Evolutionary conservation across 2,329 filamentous ascomycete genomes (phyloP).

Genomic region (Colletotrichum tofieldiae): DNA sequence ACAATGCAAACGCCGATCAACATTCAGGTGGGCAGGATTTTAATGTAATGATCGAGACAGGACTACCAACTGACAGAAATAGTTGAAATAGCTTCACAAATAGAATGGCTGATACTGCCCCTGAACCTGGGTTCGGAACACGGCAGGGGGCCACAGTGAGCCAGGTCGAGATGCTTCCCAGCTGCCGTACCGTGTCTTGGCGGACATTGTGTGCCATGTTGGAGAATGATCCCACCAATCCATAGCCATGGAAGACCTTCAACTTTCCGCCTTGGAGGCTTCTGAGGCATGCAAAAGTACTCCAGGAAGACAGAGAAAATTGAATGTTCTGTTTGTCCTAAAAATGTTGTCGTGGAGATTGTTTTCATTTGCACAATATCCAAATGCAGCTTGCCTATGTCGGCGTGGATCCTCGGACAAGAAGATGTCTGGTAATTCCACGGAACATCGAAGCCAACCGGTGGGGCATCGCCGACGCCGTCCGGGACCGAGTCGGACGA

Average conservation of each 20-base stretch:
- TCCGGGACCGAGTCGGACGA: slow-evolving; percentile 11
- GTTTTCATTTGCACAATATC: not conserved
- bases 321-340: not conserved
- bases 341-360: not conserved
- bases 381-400: not conserved
- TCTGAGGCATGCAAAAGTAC: too few relatives aligned
- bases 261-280: not conserved
- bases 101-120: too few relatives aligned
- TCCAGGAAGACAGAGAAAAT: not conserved
- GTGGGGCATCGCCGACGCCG: not conserved
- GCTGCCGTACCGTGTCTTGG: slow-evolving; percentile 23
- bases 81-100: not conserved
- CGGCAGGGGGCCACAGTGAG: not conserved
- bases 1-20: too few relatives aligned
- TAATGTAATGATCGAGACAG: too few relatives aligned
- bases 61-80: too few relatives aligned
- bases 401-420: not conserved
- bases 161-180: not conserved
- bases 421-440: not conserved
- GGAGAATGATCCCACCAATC: slow-evolving; percentile 24
- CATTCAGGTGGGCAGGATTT: not conserved
- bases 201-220: not conserved
- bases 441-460: not conserved
- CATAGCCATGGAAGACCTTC: not conserved
- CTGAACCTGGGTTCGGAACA: not conserved